Percentiles rank a stretch among this genome's conserved stretches.
Conservation (phyloP, 1,284 basidiomycete species). For the Fomitopsis palustris region DNA sequence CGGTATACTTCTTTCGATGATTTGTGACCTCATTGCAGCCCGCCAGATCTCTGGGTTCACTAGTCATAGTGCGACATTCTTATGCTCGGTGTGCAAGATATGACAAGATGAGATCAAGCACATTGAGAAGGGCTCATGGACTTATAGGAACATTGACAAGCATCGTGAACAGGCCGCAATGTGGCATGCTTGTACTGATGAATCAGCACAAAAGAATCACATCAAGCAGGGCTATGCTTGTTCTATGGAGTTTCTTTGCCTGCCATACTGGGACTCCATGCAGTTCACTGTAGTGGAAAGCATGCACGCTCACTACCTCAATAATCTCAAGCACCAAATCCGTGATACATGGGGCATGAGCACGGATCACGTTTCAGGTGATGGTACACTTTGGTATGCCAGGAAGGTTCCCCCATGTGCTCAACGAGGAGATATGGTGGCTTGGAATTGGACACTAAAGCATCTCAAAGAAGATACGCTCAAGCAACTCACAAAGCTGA, state of each 20-base stretch:
- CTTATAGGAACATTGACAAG: conserved; percentile 8
- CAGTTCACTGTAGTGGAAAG: conserved; percentile 28
- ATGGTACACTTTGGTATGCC: no score
- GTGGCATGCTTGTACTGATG: conserved; percentile 12
- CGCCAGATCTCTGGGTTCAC: conserved; percentile 32
- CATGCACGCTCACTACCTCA: conserved; percentile 33
- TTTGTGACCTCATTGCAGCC: conserved; percentile 34
- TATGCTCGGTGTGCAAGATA: conserved; percentile 31
- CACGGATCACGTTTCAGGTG: not conserved
- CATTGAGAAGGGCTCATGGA: conserved; percentile 20
- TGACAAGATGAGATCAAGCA: conserved; percentile 24
- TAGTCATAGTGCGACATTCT: conserved; percentile 18
- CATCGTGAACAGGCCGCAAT: conserved; percentile 14
- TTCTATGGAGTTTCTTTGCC: conserved; percentile 20
- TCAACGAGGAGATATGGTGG: no score
- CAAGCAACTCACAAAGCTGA: no score
- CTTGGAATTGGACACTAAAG: no score
- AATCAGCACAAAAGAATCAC: not conserved
- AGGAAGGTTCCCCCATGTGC: no score
- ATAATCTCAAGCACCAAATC: conserved; percentile 21
- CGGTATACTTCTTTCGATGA: conserved; percentile 21
- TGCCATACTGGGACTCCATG: conserved; percentile 35
- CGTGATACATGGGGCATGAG: conserved; percentile 26
- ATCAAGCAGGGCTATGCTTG: conserved; percentile 20
- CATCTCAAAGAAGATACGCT: no score